Base-by-base conservation (phyloP, 768 basidiomycete genomes). In the Phylloporus scabripes region DNA sequence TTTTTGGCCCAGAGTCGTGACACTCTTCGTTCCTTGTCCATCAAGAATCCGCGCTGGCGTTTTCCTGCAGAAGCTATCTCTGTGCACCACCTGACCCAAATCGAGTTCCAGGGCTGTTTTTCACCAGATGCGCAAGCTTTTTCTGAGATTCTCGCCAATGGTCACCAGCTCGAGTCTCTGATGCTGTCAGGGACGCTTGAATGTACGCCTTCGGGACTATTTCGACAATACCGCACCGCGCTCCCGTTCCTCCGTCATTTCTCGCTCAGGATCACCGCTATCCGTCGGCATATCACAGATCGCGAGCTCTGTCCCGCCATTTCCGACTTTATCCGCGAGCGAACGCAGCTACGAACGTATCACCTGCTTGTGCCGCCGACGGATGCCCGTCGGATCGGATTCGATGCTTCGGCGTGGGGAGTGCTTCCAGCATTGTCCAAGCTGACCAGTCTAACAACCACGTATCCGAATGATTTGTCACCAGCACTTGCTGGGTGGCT, bases 381-480 rank as follows among this genome's bases (percentile, higher is more conserved):
- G 14, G 75, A 78, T 42, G 76, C 78, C 54, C 70, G 69, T 51
- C 70, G 74, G 7, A 72, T 82, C 9, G 85, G 85, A 23, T 86
- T 83, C 54, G 81, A 85, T 53, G 81, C 85, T 0, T 76, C 80
- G 1, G 72, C 80, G 7, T 87, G 83, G 85, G 84, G 85, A 9
- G 79, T 86, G 7, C 68, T 88, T 9, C 84, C 84, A 0, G 74
- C 74, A 5, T 64, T 88, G 21, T 63, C 67, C 15, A 70, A 70
- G 11, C 62, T 88, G 44, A 73, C 66, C n/a, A 74, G 72, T 33
- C 61, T 87, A 48, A 74, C 71, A 45, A 82, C 85, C 46, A 79
- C 78, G 5, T 78, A 85, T 57, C 85, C 85, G 2, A 67, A 70
- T 52, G 84, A 85, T 60, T 64, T 87, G 33, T 74, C 81, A 1